Evolutionary conservation across 2,329 filamentous ascomycete species (phyloP).

Genomic region (Dryadomyces quercus-mongolicae): DNA sequence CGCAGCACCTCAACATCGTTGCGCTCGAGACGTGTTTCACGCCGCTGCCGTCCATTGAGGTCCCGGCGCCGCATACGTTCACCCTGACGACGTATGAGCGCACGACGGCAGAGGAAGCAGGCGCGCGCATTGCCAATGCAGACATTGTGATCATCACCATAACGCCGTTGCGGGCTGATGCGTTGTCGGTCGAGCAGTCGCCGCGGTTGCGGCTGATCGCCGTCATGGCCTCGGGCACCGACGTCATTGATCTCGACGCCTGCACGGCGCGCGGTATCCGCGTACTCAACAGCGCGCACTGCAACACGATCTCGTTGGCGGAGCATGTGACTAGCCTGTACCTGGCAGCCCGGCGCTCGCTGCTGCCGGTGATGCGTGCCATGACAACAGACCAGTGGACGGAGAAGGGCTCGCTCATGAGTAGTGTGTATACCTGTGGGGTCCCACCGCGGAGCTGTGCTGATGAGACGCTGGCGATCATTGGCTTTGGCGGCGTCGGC

Average conservation of each 20-base stretch:
- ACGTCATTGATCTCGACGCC: conserved; percentile 15
- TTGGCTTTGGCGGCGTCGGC: conserved; percentile 24
- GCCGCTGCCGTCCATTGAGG: conserved; percentile 17
- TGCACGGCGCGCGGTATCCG: conserved; percentile 16
- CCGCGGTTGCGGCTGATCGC: conserved; percentile 19
- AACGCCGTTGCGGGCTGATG: conserved; percentile 16
- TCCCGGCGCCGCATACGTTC: conserved; percentile 18
- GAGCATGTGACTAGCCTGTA: conserved; percentile 18
- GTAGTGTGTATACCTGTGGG: conserved; percentile 6
- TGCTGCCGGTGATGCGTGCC: conserved; percentile 19
- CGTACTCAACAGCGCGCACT: conserved; percentile 19
- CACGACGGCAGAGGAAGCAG: conserved; percentile 16
- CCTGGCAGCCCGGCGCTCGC: conserved; percentile 20
- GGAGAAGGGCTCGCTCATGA: conserved; percentile 12
- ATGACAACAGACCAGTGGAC: conserved; percentile 14
- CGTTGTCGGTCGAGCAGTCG: conserved; percentile 12
- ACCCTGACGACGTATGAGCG: conserved; percentile 16
- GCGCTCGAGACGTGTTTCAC: conserved; percentile 21
- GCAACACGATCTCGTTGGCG: conserved; percentile 17
- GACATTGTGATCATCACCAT: conserved; percentile 23
- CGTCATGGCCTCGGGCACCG: conserved; percentile 18
- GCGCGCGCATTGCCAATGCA: conserved; percentile 21
- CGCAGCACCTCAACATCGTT: conserved; percentile 19
- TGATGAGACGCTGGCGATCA: conserved; percentile 17
- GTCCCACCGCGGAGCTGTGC: conserved; percentile 11